Evolutionary conservation across 1,284 basidiomycete species (phyloP), one percentile per base, ranked within the genome.

Genomic region (Ganoderma resinaceum): DNA sequence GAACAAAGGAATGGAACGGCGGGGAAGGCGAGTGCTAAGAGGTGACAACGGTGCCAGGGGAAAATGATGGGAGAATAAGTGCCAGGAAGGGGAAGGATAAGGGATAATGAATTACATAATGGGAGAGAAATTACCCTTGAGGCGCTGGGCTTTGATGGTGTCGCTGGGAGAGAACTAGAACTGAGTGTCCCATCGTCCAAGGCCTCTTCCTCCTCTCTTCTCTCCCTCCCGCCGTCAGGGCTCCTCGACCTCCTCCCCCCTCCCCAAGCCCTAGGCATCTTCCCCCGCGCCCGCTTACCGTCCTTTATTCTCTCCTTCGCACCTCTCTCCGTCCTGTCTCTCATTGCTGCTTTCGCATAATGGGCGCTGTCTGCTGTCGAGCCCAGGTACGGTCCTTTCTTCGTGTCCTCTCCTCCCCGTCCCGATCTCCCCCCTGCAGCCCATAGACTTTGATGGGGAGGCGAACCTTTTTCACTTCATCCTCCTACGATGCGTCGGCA

Each of bases 381-480:
- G 89, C 92, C 65, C 88, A 91, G 82, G 94, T 92, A 70, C 73
- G 83, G 74, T 68, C 67, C 65, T 66, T 62, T 62, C 46, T 66
- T 43, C 67, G 53, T 63, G 18, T 62, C 62, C 65, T 61, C 62
- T 67, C 42, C 33, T 67, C 62, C 60, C 63, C 16, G 37, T 52
- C 66, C 52, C n/a, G 29, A 55, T 11, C 52, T 20, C 26, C 35
- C 42, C 60, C 52, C 46, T 14, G n/a, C 4, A 98, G 96, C 95
- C 95, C 70, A 94, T 99, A 82, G 97, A 99, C 86, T 99, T 98
- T 80, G 96, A 98, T 73, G 96, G 95, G 65, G 96, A 98, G 73
- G 94, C 97, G 77, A 98, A 96, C 78, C 91, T 99, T 66, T 99
- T 98, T 80, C 97, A 99, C 80, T 99, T 99, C 79, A 90, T 95